Percentiles rank a stretch among this genome's conserved stretches.
Conservation (phyloP, 768 basidiomycete species). For the Leccinellum rugosiceps region DNA sequence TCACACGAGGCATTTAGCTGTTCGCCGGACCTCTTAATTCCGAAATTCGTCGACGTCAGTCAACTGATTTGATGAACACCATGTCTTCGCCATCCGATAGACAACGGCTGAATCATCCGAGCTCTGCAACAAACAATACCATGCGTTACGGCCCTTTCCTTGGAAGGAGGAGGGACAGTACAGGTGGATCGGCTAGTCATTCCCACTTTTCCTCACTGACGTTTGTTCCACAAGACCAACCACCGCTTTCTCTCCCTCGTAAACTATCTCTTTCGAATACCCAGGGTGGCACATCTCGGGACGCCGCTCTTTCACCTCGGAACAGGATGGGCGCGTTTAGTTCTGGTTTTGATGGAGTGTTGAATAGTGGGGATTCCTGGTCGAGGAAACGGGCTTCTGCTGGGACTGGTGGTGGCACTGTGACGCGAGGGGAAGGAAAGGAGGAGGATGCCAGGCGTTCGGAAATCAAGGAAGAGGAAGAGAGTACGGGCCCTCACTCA, state of each 20-base stretch:
- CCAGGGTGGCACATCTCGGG: slow-evolving; percentile 55
- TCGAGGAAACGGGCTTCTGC: slow-evolving; percentile 63
- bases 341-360: slow-evolving; percentile 70
- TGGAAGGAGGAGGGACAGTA: slow-evolving; percentile 63
- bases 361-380: slow-evolving; percentile 68
- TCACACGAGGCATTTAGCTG: slow-evolving; percentile 50
- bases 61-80: slow-evolving; percentile 66
- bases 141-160: slow-evolving; percentile 59
- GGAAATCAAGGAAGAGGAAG: slow-evolving; percentile 63
- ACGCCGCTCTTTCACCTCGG: slow-evolving; percentile 63
- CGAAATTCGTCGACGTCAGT: slow-evolving; percentile 82
- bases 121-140: slow-evolving; percentile 48
- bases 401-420: slow-evolving; percentile 37
- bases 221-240: slow-evolving; percentile 47
- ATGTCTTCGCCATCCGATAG: slow-evolving; percentile 58
- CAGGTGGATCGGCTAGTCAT: slow-evolving; percentile 42
- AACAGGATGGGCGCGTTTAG: slow-evolving; percentile 52
- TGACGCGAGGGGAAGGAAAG: slow-evolving; percentile 40
- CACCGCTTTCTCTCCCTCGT: slow-evolving; percentile 51
- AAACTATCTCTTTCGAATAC: slow-evolving; percentile 67
- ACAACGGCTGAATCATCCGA: slow-evolving; percentile 51
- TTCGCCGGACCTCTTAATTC: slow-evolving; percentile 81
- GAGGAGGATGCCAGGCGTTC: slow-evolving; percentile 38
- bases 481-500: slow-evolving; percentile 20
- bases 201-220: slow-evolving; percentile 4